phyloP scores from a whole-genome alignment of 148 eudicot genomes.

The Limonium bicolor region DNA sequence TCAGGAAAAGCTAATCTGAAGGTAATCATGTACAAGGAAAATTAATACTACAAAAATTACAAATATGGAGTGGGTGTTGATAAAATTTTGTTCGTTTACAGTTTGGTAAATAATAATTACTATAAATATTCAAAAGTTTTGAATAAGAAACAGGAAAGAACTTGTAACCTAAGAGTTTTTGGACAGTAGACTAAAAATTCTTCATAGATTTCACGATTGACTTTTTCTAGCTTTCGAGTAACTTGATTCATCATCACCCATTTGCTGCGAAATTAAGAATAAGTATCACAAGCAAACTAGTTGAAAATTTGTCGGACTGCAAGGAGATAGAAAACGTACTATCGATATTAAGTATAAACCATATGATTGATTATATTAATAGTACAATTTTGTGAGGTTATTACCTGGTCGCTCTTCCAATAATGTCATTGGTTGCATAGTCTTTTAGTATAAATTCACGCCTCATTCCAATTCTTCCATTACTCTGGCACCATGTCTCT shows the following conservation, averaged over 20 bases:
- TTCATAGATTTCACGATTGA: constrained; percentile 56
- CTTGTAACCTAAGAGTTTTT: constrained; percentile 41
- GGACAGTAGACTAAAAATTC: constrained; percentile 56
- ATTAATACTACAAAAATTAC: not conserved
- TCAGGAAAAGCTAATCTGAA: constrained; percentile 91
- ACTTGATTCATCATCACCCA: constrained; percentile 99
- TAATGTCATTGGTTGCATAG: constrained; percentile 65
- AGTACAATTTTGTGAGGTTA: not conserved
- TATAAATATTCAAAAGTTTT: not conserved
- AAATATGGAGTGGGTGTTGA: not conserved
- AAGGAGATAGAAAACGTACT: not conserved
- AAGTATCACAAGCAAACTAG: not conserved
- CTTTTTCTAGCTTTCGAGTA: constrained; percentile 80
- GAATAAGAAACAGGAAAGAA: not conserved
- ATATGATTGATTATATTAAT: not conserved
- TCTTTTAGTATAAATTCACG: constrained; percentile 92
- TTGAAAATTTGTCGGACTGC: not conserved
- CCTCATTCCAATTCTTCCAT: constrained; percentile 86
- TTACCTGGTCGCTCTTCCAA: constrained; percentile 93
- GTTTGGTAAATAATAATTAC: not conserved
- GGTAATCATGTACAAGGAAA: not conserved
- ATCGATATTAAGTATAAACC: not conserved
- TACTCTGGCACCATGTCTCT: constrained; percentile 97
- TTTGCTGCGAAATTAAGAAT: constrained; percentile 44
- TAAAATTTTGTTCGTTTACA: not conserved